Evolutionary conservation across 768 basidiomycete genomes (phyloP).

Genomic region (Mycena epipterygia): DNA sequence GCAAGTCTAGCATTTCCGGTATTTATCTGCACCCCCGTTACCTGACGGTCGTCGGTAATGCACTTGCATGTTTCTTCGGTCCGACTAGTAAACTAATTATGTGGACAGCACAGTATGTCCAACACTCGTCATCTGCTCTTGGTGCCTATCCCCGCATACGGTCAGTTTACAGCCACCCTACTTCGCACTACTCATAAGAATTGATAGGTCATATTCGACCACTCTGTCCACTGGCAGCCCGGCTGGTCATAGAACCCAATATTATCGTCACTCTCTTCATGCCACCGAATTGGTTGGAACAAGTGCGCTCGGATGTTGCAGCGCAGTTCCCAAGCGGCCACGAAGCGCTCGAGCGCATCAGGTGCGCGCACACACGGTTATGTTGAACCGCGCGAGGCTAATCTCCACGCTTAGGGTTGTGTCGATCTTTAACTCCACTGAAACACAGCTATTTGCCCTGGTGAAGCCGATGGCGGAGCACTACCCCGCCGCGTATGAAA

Average conservation of each 20-base stretch:
- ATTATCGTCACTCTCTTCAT: constrained; percentile 1
- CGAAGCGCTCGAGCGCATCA: neutral
- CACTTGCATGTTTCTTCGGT: too few relatives aligned
- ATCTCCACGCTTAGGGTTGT: neutral
- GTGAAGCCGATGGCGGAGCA: neutral
- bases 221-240: neutral
- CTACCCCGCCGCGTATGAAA: neutral
- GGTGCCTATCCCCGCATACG: constrained; percentile 11
- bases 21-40: too few relatives aligned
- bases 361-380: neutral
- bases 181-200: too few relatives aligned
- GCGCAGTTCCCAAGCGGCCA: neutral
- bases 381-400: too few relatives aligned
- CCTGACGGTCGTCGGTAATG: too few relatives aligned
- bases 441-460: neutral
- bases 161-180: neutral
- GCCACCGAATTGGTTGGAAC: constrained; percentile 7
- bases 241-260: neutral
- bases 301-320: neutral
- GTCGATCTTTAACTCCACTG: neutral
- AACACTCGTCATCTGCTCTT: constrained; percentile 1
- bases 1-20: too few relatives aligned
- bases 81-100: too few relatives aligned
- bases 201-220: constrained; percentile 17
- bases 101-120: too few relatives aligned